Conservation (phyloP, 2,329 filamentous ascomycete genomes). For the Chaetomiaceae sp. region DNA sequence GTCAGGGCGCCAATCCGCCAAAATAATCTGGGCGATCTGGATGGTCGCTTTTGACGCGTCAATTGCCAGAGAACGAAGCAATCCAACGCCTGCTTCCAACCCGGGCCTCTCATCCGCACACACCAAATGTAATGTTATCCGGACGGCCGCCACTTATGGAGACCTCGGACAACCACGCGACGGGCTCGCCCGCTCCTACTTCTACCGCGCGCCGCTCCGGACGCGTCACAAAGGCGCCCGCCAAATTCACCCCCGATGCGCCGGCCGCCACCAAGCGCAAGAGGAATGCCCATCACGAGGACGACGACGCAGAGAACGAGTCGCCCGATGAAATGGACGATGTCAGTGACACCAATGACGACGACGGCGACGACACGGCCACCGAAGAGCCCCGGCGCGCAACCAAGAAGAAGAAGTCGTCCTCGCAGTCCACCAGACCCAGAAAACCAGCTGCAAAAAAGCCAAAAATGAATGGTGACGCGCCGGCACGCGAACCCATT, state of each 20-base stretch:
- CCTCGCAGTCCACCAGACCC: slow-evolving; percentile 42
- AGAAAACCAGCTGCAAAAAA: slow-evolving; percentile 61
- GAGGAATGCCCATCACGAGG: slow-evolving; percentile 45
- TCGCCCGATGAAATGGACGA: slow-evolving; percentile 43
- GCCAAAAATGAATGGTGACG: slow-evolving; percentile 57
- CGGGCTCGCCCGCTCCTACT: slow-evolving; percentile 47
- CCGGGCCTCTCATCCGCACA: slow-evolving; percentile 12
- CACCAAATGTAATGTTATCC: slow-evolving; percentile 36
- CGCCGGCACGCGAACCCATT: slow-evolving; percentile 27
- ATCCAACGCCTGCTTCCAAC: slow-evolving; percentile 5
- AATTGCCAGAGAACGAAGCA: slow-evolving; percentile 23
- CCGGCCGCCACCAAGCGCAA: slow-evolving; percentile 54
- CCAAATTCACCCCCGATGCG: slow-evolving; percentile 56
- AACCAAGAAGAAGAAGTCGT: slow-evolving; percentile 35
- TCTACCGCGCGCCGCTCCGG: slow-evolving; percentile 62
- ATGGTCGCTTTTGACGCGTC: slow-evolving; percentile 25
- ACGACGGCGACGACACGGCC: slow-evolving; percentile 39
- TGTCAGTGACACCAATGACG: slow-evolving; percentile 38
- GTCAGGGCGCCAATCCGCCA: slow-evolving; percentile 23
- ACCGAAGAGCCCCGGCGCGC: slow-evolving; percentile 42
- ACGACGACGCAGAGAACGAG: slow-evolving; percentile 44
- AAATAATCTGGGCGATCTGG: slow-evolving; percentile 27
- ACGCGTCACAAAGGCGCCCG: slow-evolving; percentile 59
- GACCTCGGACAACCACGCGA: slow-evolving; percentile 53
- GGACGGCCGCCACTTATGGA: slow-evolving; percentile 47